Conservation (phyloP, 202 grass and related monocot species). For the Elaeis oleifera region DNA sequence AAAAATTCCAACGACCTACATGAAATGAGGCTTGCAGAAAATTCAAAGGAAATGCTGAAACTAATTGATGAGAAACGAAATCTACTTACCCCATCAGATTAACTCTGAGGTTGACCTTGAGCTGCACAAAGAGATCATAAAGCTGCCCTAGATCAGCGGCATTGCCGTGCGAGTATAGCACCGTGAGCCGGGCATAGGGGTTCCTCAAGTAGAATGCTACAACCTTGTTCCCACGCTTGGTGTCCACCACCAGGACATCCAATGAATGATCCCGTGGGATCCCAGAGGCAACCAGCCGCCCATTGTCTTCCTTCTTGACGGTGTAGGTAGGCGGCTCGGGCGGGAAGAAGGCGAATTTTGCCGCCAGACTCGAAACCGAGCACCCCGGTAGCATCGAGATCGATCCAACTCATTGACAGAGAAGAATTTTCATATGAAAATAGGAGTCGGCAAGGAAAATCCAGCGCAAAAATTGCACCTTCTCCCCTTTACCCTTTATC, state of each 20-base stretch:
- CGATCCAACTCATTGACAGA: constrained; percentile 65
- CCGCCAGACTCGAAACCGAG: constrained; percentile 97
- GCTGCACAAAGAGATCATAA: constrained; percentile 98
- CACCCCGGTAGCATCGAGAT: constrained; percentile 74
- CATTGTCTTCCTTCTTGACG: constrained; percentile 68
- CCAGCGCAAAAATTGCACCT: constrained; percentile 20
- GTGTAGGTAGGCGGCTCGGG: constrained; percentile 86
- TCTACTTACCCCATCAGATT: constrained; percentile 96
- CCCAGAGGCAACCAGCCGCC: constrained; percentile 63
- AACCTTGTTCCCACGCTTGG: constrained; percentile 65
- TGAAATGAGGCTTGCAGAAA: too few species aligned
- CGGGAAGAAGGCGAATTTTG: constrained; percentile 98
- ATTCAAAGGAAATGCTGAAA: too few species aligned
- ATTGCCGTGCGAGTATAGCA: constrained; percentile 98
- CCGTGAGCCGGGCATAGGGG: constrained; percentile 68
- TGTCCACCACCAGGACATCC: constrained; percentile 78
- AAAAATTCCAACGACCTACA: too few species aligned
- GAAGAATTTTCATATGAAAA: constrained; percentile 37
- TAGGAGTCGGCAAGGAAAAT: too few species aligned
- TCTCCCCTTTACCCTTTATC: constrained; percentile 4
- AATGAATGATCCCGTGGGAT: constrained; percentile 69
- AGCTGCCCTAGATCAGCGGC: constrained; percentile 94
- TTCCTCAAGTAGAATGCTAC: constrained; percentile 91
- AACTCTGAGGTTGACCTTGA: constrained; percentile 98
- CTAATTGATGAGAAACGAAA: background rate